Base-by-base conservation (phyloP, 2,329 filamentous ascomycete genomes). In the Botrytis sinoallii region DNA sequence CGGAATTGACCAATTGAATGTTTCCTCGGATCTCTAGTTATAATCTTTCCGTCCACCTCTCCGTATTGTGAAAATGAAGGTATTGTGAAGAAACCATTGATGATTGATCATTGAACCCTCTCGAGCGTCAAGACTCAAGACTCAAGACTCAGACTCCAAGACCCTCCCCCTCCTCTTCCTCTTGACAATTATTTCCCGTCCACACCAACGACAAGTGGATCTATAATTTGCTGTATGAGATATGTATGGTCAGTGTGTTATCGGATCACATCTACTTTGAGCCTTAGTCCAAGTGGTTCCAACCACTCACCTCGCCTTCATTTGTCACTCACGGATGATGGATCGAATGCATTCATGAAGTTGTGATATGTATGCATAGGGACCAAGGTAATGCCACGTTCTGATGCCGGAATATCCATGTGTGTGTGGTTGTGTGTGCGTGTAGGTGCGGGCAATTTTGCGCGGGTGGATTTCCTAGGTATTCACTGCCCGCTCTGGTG, bases 221-320 rank as follows among this genome's bases (percentile, higher is more conserved):
- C 60, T n/a, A n/a, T 40, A 18, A 42, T 40, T 40, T 5, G 60
- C 60, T 20, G 14, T n/a, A 9, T 18, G n/a, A 29, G 7, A 18
- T 57, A 57, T 57, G 52, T 18, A 16, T 29, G 52, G n/a, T 35
- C 29, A 22, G 44, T 25, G 32, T 46, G 22, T 14, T 35, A 1
- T 52, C 64, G 64, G 64, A 66, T 48, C 29, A 48, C 29, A 35
- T 52, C 64, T 66, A 35, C 64, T 66, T 66, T 66, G 64, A 66
- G 64, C 44, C 38, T 66, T 66, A 66, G 64, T 35, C 16, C 14
- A 32, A 44, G 7, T 35, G 35, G n/a, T n/a, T n/a, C n/a, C n/a
- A n/a, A n/a, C 52, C 52, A 29, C n/a, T 57, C 52, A 8, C 52
- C 52, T 57, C n/a, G 3, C n/a, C 52, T 29, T 8, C n/a, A 55